These are phyloP conservation scores for Trametes cubensis DNA, from an alignment of 768 basidiomycete genomes.

Conservation along the genomic window DNA sequence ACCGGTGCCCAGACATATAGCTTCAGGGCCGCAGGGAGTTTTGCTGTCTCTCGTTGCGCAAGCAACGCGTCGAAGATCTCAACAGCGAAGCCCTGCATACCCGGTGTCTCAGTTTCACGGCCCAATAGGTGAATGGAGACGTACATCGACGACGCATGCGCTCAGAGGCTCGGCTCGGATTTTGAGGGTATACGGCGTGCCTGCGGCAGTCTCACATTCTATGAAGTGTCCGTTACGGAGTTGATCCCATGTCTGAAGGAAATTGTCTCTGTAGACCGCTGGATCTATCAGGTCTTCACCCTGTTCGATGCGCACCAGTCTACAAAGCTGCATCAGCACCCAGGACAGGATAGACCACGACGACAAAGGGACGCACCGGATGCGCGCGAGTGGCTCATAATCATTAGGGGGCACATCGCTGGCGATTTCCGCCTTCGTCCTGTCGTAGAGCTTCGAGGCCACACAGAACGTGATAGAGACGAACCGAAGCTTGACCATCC, in stretches of 20 bases:
- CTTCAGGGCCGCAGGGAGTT: neutral
- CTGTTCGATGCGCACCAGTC: neutral
- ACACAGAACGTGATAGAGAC: neutral
- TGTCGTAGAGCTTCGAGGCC: neutral
- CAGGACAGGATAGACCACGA: neutral
- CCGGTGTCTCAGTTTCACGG: neutral
- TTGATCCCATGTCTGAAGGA: neutral
- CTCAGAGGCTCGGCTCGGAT: neutral
- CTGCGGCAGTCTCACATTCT: neutral
- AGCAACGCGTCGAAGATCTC: neutral
- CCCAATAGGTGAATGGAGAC: neutral
- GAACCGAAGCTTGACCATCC: neutral
- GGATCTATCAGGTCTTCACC: neutral
- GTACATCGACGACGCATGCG: neutral
- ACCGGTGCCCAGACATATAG: neutral
- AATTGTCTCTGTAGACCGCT: neutral
- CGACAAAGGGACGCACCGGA: neutral
- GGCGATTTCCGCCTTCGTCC: neutral
- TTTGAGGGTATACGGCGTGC: neutral
- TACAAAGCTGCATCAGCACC: neutral
- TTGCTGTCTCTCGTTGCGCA: neutral
- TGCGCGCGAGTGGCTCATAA: neutral
- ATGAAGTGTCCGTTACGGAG: neutral
- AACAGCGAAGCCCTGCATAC: neutral
- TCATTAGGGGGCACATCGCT: neutral